Base-by-base conservation (phyloP, 2,329 filamentous ascomycete genomes). In the Penicillium verrucosum region DNA sequence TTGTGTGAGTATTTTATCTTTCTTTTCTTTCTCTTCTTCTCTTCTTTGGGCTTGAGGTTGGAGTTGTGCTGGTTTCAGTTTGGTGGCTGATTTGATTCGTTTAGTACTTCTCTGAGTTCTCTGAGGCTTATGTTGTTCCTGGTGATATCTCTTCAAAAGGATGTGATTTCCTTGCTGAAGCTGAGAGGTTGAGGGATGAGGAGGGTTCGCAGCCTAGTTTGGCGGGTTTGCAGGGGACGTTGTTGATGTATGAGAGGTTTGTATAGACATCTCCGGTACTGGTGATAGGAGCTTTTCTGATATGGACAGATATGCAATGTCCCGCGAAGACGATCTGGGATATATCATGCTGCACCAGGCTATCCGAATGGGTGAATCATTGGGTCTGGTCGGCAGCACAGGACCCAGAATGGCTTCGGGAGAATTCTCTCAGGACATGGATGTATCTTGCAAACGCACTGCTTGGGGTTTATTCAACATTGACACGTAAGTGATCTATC, bases 391-490 rank as follows among this genome's bases (percentile, higher is more conserved):
- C 18, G 70, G 70, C 1, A 64, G 60, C 3, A 63, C 66, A 38
- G 63, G 61, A 2, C 59, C 62, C 1, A 49, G 52, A 16, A 54
- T 68, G n/a, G 60, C 59, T 2, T 60, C 66, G 7, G 63, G 62
- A 7, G 60, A 65, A 9, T 42, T 65, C 7, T 67, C 70, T 0
- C 38, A 55, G 3, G 73, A 75, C 27, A 69, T 72, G 67, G 65
- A 69, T 37, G 54, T 56, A 6, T 74, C 72, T 3, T 54, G 68
- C 45, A 67, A 62, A 47, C 61, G 67, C 47, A 73, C 71, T 7
- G 70, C 70, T 1, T 75, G 73, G 73, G 73, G 73, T 0, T 42
- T 75, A 21, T 75, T 73, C 40, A 70, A 75, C 40, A 65, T 74
- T 32, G 73, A 75, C 43, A 74, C 73, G 73, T 75, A 59, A 54